Evolutionary conservation across 345 rosid species (phyloP), one percentile per base, ranked within the genome.

Genomic region (Camelina laxa): DNA sequence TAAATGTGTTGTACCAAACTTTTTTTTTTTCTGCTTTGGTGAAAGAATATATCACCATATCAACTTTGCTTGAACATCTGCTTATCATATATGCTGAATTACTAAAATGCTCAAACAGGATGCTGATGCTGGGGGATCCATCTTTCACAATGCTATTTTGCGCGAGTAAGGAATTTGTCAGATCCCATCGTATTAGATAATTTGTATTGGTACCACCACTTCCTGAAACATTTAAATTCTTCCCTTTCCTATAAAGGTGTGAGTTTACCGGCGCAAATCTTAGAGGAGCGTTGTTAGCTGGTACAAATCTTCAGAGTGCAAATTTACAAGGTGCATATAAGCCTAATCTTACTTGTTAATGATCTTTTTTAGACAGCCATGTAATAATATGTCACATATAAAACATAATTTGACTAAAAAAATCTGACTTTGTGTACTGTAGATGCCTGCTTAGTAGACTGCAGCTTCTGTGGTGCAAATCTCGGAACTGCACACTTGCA

Each of bases 271-370:
- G 89, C 14, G 96, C 97, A 60, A 90, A 91, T 77, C 97, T 94
- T 77, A 87, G 88, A 59, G 95, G 96, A 66, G 93, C 97, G 62
- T 66, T 90, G 65, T 77, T 94, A 83, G 88, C 96, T 75, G 98
- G 93, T 75, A 82, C 95, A 55, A 87, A 69, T 87, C 97, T 94
- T 84, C 93, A 91, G 82, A 91, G 97, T 87, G 97, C 97, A 72
- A 94, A 90, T 81, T 78, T 94, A 30, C 97, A 91, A 87, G 97
- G 97, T 79, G 80, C 80, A 17, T 53, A 9, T 65, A 33, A 17
- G 39, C 44, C 21, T 62, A 15, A 7, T 65, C 50, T 69, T 77
- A 39, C 76, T 63, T 38, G 53, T 16, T 57, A 50, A 62, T 48
- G 44, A 63, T 62, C 62, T 35, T 44, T 35, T 44, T 35, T 19